Evolutionary conservation across 805 yeast species (phyloP), one percentile per base, ranked within the genome.

Genomic region (Lipomyces spencermartinsiae): DNA sequence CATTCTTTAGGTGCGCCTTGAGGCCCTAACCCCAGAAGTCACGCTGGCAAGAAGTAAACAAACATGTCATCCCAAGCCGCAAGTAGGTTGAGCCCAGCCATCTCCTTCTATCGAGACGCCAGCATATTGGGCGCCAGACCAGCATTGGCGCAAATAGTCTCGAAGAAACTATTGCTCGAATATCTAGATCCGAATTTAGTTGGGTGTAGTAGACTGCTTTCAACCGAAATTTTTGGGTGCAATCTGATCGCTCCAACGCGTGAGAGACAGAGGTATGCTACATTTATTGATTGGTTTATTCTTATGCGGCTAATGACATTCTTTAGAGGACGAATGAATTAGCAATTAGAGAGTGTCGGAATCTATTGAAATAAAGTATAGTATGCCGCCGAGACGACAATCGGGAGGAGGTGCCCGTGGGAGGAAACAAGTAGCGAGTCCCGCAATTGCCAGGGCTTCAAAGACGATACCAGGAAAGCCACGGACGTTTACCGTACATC

Each of bases 331-430:
- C 49, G 49, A 43, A 43, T 43, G 49, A 43, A 43, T 43, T 9
- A 43, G 49, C 19, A 43, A 43, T 43, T 43, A 8, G 49, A 43
- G 49, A 16, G 49, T 19, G 22, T 43, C 49, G n/a, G 49, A 14
- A 43, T 43, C 16, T 16, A 16, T 43, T 43, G 49, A 22, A 43
- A 43, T 43, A 43, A 43, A n/a, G 25, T 7, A 34, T 14, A 53
- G 29, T 31, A 66, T 66, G 70, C 61, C 70, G 9, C 70, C 70
- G 9, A 53, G 54, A 56, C 60, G 63, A 53, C 51, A 56, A 8
- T 51, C 43, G 10, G 25, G 61, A 1, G 58, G 62, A 6, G 33
- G 57, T 8, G 33, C 31, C 25, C 55, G 56, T 9, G 51, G 60
- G n/a, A 22, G 57, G 16, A 58, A 62, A 31, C 33, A 53, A 31